A percentile compares a stretch with the other conserved stretches of the same genome.
phyloP scores from a whole-genome alignment of 768 basidiomycete genomes.

The Boletus reticuloceps region DNA sequence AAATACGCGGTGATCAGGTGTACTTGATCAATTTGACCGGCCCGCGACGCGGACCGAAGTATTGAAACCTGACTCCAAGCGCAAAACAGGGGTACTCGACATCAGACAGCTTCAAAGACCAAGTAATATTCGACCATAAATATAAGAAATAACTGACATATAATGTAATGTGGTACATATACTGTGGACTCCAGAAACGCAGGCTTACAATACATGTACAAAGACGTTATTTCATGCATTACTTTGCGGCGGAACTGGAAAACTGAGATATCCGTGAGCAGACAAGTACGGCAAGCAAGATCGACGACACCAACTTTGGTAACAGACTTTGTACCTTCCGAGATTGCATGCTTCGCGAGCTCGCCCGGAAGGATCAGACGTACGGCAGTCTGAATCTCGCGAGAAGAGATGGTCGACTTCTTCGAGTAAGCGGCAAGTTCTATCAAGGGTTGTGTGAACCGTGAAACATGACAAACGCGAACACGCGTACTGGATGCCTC shows the following conservation, averaged over 20 bases:
- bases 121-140: background rate
- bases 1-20: background rate
- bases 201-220: conserved; percentile 26
- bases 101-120: too few relatives aligned
- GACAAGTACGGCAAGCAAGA: background rate
- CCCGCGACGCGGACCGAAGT: too few relatives aligned
- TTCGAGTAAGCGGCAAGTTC: conserved; percentile 97
- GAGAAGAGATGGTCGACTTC: conserved; percentile 98
- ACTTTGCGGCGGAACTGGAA: conserved; percentile 72
- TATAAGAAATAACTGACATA: conserved; percentile 16
- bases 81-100: too few relatives aligned
- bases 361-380: conserved; percentile 96
- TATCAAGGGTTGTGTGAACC: conserved; percentile 25
- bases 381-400: conserved; percentile 97
- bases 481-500: conserved; percentile 75
- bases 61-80: too few relatives aligned
- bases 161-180: conserved; percentile 19
- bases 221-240: conserved; percentile 21
- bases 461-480: background rate
- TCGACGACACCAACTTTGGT: conserved; percentile 59
- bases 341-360: conserved; percentile 71
- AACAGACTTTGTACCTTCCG: conserved; percentile 91
- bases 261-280: conserved; percentile 44
- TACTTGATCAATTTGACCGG: background rate
- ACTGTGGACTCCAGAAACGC: conserved; percentile 18